Evolutionary conservation across 2,329 filamentous ascomycete genomes (phyloP).

Genomic region (Penicillium sp.): DNA sequence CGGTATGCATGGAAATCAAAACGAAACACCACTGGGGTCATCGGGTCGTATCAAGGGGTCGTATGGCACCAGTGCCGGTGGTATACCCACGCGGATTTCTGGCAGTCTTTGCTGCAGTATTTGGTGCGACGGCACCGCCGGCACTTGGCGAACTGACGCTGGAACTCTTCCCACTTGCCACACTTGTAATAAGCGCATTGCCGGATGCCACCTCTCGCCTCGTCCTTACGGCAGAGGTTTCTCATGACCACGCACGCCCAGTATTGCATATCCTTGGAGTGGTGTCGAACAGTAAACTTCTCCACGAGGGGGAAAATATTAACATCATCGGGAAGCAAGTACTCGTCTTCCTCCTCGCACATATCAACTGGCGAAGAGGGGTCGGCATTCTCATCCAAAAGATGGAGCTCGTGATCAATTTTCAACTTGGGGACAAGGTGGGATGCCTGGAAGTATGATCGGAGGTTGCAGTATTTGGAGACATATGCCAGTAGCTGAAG

Average conservation of each 20-base stretch:
- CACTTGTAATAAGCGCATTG: slow-evolving; percentile 98
- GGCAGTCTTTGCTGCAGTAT: slow-evolving; percentile 99
- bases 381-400: slow-evolving; percentile 63
- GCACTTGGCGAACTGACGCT: slow-evolving; percentile 95
- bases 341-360: slow-evolving; percentile 67
- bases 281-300: slow-evolving; percentile 92
- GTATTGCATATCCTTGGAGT: slow-evolving; percentile 97
- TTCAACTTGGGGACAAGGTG: slow-evolving; percentile 87
- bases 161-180: slow-evolving; percentile 95
- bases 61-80: slow-evolving; percentile 87
- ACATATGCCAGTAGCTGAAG: slow-evolving; percentile 93
- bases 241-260: slow-evolving; percentile 99
- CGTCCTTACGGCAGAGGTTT: slow-evolving; percentile 95
- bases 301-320: slow-evolving; percentile 98
- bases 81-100: slow-evolving; percentile 97
- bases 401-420: slow-evolving; percentile 73
- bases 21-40: slow-evolving; percentile 21
- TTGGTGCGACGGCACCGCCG: slow-evolving; percentile 91
- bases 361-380: slow-evolving; percentile 25
- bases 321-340: slow-evolving; percentile 83
- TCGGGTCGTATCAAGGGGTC: slow-evolving; percentile 29
- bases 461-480: slow-evolving; percentile 94
- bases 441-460: slow-evolving; percentile 89
- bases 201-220: slow-evolving; percentile 82
- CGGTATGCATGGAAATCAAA: slow-evolving; percentile 29